Evolutionary conservation across 805 yeast species (phyloP), one percentile per base, ranked within the genome.

Genomic region (Metschnikowia koreensis): DNA sequence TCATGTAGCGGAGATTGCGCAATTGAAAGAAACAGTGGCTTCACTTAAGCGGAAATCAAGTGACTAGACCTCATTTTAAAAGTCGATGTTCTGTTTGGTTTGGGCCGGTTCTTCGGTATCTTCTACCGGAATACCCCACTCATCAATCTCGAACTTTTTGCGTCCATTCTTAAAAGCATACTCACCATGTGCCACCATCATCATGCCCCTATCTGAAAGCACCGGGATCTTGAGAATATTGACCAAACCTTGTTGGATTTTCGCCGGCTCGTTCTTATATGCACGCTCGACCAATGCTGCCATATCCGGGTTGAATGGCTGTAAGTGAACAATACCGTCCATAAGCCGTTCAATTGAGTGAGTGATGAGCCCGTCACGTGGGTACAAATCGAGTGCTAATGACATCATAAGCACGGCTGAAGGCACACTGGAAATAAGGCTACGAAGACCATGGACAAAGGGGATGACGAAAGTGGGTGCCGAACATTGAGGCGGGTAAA

Each of bases 81-180:
- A 73, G 26, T 73, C 76, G 13, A 73, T 65, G 52, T 65, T 62
- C 58, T 71, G 69, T 7, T 68, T 66, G 17, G 75, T 69, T 47
- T 37, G 57, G 47, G 51, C 62, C 38, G 71, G 79, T 13, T 77
- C 63, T 12, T 61, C 86, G n/a, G 77, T 87, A 52, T 87, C 96
- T 51, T 91, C 97, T 2, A 93, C 96, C 0, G 99, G 98, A 46
- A 94, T 94, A n/a, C 96, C 89, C 96, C 97, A 94, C 62, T 85
- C 89, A 58, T 89, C 93, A 48, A 94, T 86, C 62, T 89, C 97
- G 64, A 93, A 90, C 60, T 80, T 83, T 66, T 83, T 82, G 56
- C 87, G 80, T 12, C 97, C 93, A 58, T 90, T 89, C 63, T 85
- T 84, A 71, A 92, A 93, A 6, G 96, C 90, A 66, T 81, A 86